Evolutionary conservation across 148 eudicot species (phyloP).

Genomic region (Vaccinium macrocarpon): DNA sequence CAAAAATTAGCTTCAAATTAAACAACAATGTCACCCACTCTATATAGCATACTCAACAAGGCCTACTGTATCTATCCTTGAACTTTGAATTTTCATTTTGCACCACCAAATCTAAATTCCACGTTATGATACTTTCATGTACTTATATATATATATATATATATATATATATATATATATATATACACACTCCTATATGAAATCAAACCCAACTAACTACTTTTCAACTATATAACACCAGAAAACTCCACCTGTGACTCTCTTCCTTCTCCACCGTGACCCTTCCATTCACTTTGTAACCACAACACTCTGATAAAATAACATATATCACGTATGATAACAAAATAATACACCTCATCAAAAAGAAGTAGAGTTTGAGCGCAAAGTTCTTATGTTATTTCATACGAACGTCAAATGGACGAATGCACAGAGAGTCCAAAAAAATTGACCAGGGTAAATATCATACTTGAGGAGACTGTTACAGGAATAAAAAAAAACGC

Average conservation of each 20-base stretch:
- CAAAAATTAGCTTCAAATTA: neutral
- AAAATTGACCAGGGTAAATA: neutral
- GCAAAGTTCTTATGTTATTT: neutral
- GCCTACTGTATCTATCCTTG: neutral
- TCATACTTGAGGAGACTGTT: neutral
- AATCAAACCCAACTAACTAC: neutral
- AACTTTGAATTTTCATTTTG: neutral
- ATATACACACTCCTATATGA: neutral
- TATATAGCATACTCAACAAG: neutral
- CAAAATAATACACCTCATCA: neutral
- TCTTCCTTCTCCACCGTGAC: neutral
- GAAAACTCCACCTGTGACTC: neutral
- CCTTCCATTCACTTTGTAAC: neutral
- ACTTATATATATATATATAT: neutral
- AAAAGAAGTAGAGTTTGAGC: neutral
- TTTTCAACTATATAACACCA: neutral
- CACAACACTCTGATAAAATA: neutral
- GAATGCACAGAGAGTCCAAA: neutral
- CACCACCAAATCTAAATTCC: neutral
- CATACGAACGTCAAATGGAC: neutral
- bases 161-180: neutral
- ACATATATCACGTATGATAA: neutral
- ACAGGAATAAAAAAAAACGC: neutral
- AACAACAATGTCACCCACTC: neutral
- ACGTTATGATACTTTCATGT: neutral